Evolutionary conservation across 2,329 filamentous ascomycete genomes (phyloP), one percentile per base, ranked within the genome.

Genomic region (Talaromyces atroroseus): DNA sequence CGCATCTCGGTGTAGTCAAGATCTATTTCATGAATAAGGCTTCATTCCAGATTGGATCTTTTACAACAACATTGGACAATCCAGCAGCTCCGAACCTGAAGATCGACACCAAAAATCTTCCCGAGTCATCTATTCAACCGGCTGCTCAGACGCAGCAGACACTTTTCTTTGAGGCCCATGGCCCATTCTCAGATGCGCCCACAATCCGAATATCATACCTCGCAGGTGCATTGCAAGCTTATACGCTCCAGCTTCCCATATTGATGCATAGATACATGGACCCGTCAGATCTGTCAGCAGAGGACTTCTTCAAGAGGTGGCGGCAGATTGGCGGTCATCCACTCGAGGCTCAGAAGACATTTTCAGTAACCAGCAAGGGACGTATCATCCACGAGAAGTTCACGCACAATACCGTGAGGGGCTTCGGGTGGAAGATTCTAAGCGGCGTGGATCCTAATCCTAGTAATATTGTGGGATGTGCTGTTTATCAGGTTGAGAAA

Each of bases 261-360:
- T 79, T 89, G 0, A 83, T 92, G 54, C 92, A 97, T 74, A 96
- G 96, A 71, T 99, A 96, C 68, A 96, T 97, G 91, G 92, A 96
- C 61, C 84, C 89, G 0, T 92, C 94, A 0, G 87, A 94, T 56
- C 78, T 99, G 40, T 83, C 83, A 6, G 85, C 87, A 0, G 94
- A 99, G 52, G 94, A 99, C 69, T 99, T 97, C 75, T 99, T 99
- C 82, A 96, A 95, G 79, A 82, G 95, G 52, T 99, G 94, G 94
- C 95, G 96, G 79, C 94, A 99, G 75, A 97, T 99, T 65, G 94
- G 94, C 12, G 90, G 89, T 5, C 84, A 84, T 1, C 87, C 92
- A 1, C 83, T 95, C 29, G 95, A 99, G 72, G 86, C 89, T 0
- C 94, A 99, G 71, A 82, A 82, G 49, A 90, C 97, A 32, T 95